These are phyloP conservation scores for Kurtzmaniella fragi DNA, from an alignment of 805 yeast species.

Conservation along the genomic window DNA sequence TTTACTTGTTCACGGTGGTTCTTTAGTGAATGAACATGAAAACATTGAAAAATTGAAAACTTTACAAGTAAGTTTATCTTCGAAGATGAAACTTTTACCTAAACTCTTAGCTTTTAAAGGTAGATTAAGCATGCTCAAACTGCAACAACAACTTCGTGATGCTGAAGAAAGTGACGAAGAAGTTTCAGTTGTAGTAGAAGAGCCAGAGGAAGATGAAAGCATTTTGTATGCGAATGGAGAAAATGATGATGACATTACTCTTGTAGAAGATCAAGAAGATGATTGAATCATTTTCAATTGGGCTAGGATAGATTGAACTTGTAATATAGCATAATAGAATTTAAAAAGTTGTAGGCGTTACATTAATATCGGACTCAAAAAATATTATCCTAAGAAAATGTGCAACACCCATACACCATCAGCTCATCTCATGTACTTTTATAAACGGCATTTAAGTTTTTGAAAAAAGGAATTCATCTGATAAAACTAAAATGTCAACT, in stretches of 20 bases:
- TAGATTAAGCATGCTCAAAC: constrained; percentile 66
- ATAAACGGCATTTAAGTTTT: too few relatives aligned
- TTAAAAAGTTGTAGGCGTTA: too few relatives aligned
- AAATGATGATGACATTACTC: constrained; percentile 24
- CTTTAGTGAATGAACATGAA: constrained; percentile 47
- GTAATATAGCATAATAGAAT: too few relatives aligned
- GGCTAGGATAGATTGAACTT: too few relatives aligned
- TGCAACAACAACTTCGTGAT: constrained; percentile 67
- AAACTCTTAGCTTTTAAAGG: constrained; percentile 80
- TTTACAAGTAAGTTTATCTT: constrained; percentile 52
- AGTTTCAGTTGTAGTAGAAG: constrained; percentile 2
- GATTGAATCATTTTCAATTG: constrained; percentile 8
- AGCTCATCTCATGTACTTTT: too few relatives aligned
- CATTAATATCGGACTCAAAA: too few relatives aligned
- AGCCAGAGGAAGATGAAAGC: constrained; percentile 23
- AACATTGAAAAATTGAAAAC: constrained; percentile 51
- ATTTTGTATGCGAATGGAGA: constrained; percentile 38
- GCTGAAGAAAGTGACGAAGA: constrained; percentile 12
- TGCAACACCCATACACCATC: too few relatives aligned
- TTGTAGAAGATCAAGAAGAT: constrained; percentile 32
- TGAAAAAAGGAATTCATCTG: too few relatives aligned
- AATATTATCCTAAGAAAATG: too few relatives aligned
- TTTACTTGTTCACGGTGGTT: constrained; percentile 63
- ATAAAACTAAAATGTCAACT: constrained; percentile 3
- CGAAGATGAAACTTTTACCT: constrained; percentile 57